Percentiles rank a stretch among this genome's conserved stretches.
phyloP scores from a whole-genome alignment of 345 rosid genomes.

The Conringia planisiliqua region DNA sequence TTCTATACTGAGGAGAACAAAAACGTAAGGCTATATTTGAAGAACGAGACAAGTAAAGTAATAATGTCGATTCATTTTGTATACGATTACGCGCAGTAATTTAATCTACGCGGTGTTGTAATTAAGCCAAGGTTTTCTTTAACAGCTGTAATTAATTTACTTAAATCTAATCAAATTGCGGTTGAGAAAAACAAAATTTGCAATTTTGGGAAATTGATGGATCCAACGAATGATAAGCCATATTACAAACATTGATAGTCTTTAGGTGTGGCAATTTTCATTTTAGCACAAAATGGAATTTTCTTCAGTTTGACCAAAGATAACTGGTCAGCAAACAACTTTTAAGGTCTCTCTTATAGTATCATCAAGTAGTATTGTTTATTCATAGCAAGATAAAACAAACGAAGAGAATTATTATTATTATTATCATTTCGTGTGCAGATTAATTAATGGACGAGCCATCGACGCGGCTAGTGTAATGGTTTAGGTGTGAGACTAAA shows the following conservation, averaged over 20 bases:
- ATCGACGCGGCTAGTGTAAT: constrained; percentile 13
- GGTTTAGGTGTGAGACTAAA: constrained; percentile 7
- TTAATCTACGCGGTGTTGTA: constrained; percentile 15
- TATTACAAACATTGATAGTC: neutral
- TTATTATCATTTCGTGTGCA: neutral
- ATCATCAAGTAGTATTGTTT: neutral
- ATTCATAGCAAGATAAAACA: neutral
- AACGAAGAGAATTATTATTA: neutral
- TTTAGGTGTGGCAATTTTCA: neutral
- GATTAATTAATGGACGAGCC: neutral
- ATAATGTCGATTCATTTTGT: neutral
- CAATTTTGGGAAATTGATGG: neutral
- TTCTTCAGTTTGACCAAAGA: neutral
- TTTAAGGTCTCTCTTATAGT: neutral
- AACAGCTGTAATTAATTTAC: constrained; percentile 4
- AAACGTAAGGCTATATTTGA: neutral
- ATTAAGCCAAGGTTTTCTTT: neutral
- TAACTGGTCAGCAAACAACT: neutral
- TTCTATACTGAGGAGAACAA: neutral
- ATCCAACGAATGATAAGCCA: neutral
- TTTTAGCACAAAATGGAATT: neutral
- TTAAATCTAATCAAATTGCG: neutral
- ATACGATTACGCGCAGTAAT: neutral
- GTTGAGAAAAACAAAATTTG: too few relatives aligned
- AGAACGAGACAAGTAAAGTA: constrained; percentile 19